Base-by-base conservation (phyloP, 73 alveolate genomes). In the Loxodes magnus region DNA sequence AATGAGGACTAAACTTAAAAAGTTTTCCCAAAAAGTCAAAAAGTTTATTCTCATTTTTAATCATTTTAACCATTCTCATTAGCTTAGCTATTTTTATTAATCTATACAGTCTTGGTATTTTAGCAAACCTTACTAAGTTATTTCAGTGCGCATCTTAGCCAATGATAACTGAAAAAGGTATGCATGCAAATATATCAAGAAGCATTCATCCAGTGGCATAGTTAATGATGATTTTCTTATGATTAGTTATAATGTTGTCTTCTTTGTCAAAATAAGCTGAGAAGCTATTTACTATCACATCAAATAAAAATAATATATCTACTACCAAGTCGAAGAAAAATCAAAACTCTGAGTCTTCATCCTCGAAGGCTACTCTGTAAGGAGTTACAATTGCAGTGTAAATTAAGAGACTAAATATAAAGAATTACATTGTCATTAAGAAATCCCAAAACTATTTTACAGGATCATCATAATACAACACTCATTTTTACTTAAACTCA, bases 21-120 rank as follows among this genome's bases (percentile, higher is more conserved):
- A 68, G 43, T 36, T 66, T 73, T 30, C 48, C 50, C 5, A 74
- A 43, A 49, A 57, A 51, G 35, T 68, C 67, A 1, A 37, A 58
- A 2, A 74, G 33, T 35, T 68, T 74, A 53, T 77, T 77, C 43
- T 87, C 72, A 46, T 86, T 79, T 43, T 87, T 84, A 26, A 83
- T 79, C 38, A 80, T 76, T 70, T 63, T 84, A 24, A 79, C 64
- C 49, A 84, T 79, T 35, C 93, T 58, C 10, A 86, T 72, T 36
- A 82, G 50, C 62, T 81, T 69, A 17, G 90, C 74, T 62, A 81
- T 56, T 46, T 82, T 81, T 2, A 86, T 46, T n/a, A 86, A 53
- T 58, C 87, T 52, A 56, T 86, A 82, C 49, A 82, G 58, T 65
- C 79, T 80, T 12, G 90, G 93, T 1, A 87, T 50, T 61, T 79